A percentile compares a stretch with the other conserved stretches of the same genome.
Conservation (phyloP, 2,329 filamentous ascomycete species). For the Sporothrix luriei region DNA sequence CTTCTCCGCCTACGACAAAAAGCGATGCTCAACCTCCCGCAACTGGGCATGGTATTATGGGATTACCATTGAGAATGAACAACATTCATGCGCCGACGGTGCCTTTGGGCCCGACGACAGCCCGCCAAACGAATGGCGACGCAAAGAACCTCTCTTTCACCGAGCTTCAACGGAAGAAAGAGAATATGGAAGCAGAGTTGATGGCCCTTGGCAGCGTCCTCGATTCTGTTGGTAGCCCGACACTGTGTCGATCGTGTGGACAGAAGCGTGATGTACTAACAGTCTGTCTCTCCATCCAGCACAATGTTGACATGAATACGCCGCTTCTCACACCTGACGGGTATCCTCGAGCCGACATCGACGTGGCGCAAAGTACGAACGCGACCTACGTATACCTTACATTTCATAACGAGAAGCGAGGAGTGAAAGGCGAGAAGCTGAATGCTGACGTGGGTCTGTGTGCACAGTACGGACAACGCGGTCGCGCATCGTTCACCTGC, state of each 20-base stretch:
- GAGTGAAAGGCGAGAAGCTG: not conserved
- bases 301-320: conserved; percentile 91
- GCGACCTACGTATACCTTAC: not conserved
- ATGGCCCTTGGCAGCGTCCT: conserved; percentile 81
- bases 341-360: conserved; percentile 89
- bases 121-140: conserved; percentile 61
- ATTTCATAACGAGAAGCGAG: not conserved
- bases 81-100: conserved; percentile 62
- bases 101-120: conserved; percentile 74
- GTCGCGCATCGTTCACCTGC: conserved; percentile 81
- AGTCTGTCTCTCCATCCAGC: conserved; percentile 56
- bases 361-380: conserved; percentile 83
- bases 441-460: conserved; percentile 33
- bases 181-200: conserved; percentile 81
- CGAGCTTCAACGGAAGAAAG: conserved; percentile 82
- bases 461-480: conserved; percentile 85
- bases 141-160: conserved; percentile 68
- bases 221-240: conserved; percentile 65
- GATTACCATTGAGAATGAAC: conserved; percentile 52
- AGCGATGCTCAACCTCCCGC: conserved; percentile 7
- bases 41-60: conserved; percentile 37
- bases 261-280: not conserved
- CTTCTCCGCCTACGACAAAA: not conserved
- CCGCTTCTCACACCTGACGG: conserved; percentile 84
- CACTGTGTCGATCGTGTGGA: conserved; percentile 29